Base-by-base conservation (phyloP, 106 monocot genomes). In the Platanthera guangdongensis region DNA sequence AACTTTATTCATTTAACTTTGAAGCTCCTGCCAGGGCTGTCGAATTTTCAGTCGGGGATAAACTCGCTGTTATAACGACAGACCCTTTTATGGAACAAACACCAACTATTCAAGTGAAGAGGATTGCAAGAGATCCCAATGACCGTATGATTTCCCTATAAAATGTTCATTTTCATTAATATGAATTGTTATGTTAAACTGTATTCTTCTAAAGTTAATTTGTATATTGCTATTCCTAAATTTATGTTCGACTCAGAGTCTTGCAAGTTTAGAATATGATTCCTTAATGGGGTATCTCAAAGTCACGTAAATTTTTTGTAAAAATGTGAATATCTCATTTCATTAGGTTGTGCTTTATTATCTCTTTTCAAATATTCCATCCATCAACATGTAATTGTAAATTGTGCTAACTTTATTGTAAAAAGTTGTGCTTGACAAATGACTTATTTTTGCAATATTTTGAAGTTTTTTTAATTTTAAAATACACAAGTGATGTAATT, bases 1-100 rank as follows among this genome's bases (percentile, higher is more conserved):
- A 88, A 80, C 72, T 92, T 9, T 90, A 82, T 78, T 72, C 92
- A 11, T 95, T 95, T 65, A 84, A 85, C 62, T 95, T 95, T 52
- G 88, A 89, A 8, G 81, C 95, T 68, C 92, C 95, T 3, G 95
- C 90, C 30, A 85, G 90, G 69, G 86, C 92, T 19, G 95, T 95
- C 4, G 92, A 95, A 70, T 95, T 95, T 51, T 87, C 95, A 51
- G 75, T 93, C 12, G 95, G 95, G 2, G 92, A 95, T 81, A 87
- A 85, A 76, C 90, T 95, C 74, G 88, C 84, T 49, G 83, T 95
- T 5, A 84, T 95, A 54, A 92, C 92, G 13, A 83, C 92, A 0
- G 90, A 95, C 75, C 90, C 90, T 8, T 96, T 96, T 77, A 89
- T 89, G 85, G 90, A 71, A 11, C 77, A 83, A 9, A 78, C 81